Evolutionary conservation across 176 grass and related monocot genomes (phyloP).

Genomic region (Eremochloa ophiuroides): DNA sequence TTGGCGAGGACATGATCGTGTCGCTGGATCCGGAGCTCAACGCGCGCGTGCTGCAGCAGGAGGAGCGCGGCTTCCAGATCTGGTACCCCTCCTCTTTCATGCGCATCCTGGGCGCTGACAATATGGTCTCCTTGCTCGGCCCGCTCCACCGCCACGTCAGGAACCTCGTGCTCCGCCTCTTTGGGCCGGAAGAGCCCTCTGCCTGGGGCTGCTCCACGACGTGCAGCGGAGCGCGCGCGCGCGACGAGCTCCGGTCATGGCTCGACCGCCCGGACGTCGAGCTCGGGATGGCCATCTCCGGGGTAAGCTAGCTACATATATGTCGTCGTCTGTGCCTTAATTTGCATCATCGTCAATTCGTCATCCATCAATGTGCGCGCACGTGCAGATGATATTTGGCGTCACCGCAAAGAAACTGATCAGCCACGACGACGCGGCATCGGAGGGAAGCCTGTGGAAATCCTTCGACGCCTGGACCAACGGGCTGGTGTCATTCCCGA

Average conservation of each 20-base stretch:
- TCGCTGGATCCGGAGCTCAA: constrained; percentile 35
- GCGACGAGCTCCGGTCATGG: constrained; percentile 35
- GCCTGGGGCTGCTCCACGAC: constrained; percentile 22
- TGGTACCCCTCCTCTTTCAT: constrained; percentile 54
- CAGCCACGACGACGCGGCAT: not conserved
- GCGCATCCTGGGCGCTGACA: constrained; percentile 38
- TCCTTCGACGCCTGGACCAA: constrained; percentile 39
- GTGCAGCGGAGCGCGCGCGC: constrained; percentile 3
- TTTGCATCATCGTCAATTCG: too few relatives aligned
- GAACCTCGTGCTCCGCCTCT: constrained; percentile 36
- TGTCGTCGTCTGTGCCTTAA: too few relatives aligned
- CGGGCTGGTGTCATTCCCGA: constrained; percentile 41
- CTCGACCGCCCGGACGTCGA: constrained; percentile 18
- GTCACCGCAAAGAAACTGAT: constrained; percentile 40
- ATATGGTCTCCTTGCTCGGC: constrained; percentile 24
- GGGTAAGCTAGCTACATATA: too few relatives aligned
- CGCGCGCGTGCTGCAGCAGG: constrained; percentile 38
- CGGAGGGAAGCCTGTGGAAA: constrained; percentile 29
- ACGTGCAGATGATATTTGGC: constrained; percentile 55
- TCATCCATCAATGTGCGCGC: too few relatives aligned
- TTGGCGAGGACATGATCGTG: constrained; percentile 36
- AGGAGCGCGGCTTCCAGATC: constrained; percentile 51
- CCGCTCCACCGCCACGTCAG: constrained; percentile 45
- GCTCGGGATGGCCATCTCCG: constrained; percentile 36
- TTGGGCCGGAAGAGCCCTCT: constrained; percentile 36